A percentile compares a stretch with the other conserved stretches of the same genome.
Conservation (phyloP, 345 rosid species). For the Dovyalis caffra region DNA sequence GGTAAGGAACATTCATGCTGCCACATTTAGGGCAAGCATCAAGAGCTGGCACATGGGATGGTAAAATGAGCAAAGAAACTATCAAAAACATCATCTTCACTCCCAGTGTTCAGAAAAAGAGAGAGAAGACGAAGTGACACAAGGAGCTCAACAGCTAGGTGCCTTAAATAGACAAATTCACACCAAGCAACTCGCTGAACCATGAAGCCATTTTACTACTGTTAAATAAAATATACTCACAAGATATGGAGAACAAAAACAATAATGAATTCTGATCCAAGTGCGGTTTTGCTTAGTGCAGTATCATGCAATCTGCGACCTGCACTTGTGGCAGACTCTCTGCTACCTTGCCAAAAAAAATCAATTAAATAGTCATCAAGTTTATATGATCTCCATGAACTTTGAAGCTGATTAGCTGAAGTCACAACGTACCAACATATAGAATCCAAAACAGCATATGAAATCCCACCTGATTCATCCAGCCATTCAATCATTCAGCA, state of each 20-base stretch:
- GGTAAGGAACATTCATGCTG: constrained; percentile 46
- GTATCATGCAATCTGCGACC: not conserved
- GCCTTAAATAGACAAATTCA: constrained; percentile 28
- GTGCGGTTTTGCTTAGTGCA: not conserved
- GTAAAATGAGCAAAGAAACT: constrained; percentile 20
- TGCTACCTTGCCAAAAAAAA: not conserved
- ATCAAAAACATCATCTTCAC: constrained; percentile 24
- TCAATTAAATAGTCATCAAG: not conserved
- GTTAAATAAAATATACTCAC: not conserved
- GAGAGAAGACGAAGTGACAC: constrained; percentile 1
- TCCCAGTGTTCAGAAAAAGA: not conserved
- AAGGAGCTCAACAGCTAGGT: constrained; percentile 8
- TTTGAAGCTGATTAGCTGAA: constrained; percentile 22
- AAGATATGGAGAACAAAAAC: not conserved
- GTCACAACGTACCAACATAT: not conserved
- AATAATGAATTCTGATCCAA: not conserved
- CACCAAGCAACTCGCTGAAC: not conserved
- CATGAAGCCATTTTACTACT: not conserved
- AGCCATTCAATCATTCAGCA: not conserved
- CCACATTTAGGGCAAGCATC: constrained; percentile 55
- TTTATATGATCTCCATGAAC: constrained; percentile 13
- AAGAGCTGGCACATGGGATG: constrained; percentile 27
- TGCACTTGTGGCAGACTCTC: not conserved
- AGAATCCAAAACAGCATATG: not conserved
- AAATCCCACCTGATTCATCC: not conserved